These are phyloP conservation scores for Clonostachys solani DNA, from an alignment of 2,329 filamentous ascomycete genomes.

Conservation along the genomic window DNA sequence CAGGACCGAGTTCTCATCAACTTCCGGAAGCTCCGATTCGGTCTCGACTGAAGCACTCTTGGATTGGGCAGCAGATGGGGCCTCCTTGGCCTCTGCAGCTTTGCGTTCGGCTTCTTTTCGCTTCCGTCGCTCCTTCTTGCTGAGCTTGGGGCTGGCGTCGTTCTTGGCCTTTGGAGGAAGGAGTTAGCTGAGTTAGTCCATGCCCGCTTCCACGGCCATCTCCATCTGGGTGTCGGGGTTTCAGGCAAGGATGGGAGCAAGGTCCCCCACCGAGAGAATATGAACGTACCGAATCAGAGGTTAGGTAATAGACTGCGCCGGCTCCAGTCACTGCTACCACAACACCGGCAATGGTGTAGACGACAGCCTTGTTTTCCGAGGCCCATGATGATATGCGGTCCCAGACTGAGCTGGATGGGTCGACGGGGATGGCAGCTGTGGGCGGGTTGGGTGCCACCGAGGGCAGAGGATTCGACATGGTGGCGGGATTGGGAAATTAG, in stretches of 20 bases:
- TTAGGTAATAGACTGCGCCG: constrained; percentile 90
- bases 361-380: constrained; percentile 89
- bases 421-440: constrained; percentile 39
- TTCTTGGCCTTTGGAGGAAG: constrained; percentile 37
- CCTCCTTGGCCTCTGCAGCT: constrained; percentile 32
- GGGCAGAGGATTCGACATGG: constrained; percentile 41
- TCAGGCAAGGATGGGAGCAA: too few species aligned
- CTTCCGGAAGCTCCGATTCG: constrained; percentile 67
- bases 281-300: constrained; percentile 46
- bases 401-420: constrained; percentile 70
- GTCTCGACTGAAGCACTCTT: constrained; percentile 49
- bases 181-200: neutral
- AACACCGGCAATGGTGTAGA: constrained; percentile 94
- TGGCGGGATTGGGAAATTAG: constrained; percentile 10
- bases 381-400: constrained; percentile 89
- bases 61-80: constrained; percentile 31
- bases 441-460: constrained; percentile 41
- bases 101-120: constrained; percentile 73
- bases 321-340: constrained; percentile 88
- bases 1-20: constrained; percentile 52
- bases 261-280: neutral
- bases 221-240: too few species aligned
- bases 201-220: too few species aligned
- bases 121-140: constrained; percentile 87
- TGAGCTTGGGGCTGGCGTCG: constrained; percentile 62